These are phyloP conservation scores for Cryphonectria japonica DNA, from an alignment of 2,329 filamentous ascomycete species.

Conservation along the genomic window DNA sequence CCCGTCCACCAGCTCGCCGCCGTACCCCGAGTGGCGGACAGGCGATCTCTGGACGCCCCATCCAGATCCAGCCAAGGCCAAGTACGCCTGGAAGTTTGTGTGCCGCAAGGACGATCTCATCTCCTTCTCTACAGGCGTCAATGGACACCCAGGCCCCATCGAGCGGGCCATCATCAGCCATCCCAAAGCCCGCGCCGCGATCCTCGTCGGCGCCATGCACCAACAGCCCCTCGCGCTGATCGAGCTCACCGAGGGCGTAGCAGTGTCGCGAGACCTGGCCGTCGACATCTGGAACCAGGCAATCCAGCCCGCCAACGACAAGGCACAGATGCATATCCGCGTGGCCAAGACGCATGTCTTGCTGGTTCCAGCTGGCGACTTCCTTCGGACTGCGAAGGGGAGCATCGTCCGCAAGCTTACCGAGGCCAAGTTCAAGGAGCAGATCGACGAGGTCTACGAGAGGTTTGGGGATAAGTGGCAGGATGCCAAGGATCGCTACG, in stretches of 20 bases:
- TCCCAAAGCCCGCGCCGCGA: conserved; percentile 22
- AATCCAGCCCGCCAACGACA: conserved; percentile 31
- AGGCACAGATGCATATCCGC: conserved; percentile 29
- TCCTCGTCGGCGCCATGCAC: conserved; percentile 31
- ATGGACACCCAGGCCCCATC: conserved; percentile 30
- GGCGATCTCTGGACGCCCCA: conserved; percentile 34
- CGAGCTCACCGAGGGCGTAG: conserved; percentile 23
- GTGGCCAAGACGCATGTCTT: conserved; percentile 31
- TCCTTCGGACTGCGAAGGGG: conserved; percentile 32
- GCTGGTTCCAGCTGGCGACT: conserved; percentile 24
- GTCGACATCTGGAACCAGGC: conserved; percentile 28
- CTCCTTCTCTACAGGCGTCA: conserved; percentile 32
- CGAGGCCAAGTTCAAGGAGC: conserved; percentile 26
- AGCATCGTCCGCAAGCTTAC: conserved; percentile 29
- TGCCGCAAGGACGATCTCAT: conserved; percentile 36
- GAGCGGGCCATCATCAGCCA: conserved; percentile 29
- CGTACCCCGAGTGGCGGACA: conserved; percentile 28
- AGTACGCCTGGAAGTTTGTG: conserved; percentile 31
- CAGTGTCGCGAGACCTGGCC: conserved; percentile 19
- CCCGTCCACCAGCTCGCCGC: conserved; percentile 19
- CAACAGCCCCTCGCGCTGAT: conserved; percentile 32
- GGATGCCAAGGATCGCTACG: conserved; percentile 29
- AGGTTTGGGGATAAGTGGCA: conserved; percentile 32
- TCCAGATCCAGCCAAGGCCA: conserved; percentile 31
- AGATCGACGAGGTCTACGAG: conserved; percentile 27